Percentiles rank a stretch among this genome's conserved stretches.
phyloP scores from a whole-genome alignment of 2,329 filamentous ascomycete species.

The Arthrobotrys pseudoclavata region DNA sequence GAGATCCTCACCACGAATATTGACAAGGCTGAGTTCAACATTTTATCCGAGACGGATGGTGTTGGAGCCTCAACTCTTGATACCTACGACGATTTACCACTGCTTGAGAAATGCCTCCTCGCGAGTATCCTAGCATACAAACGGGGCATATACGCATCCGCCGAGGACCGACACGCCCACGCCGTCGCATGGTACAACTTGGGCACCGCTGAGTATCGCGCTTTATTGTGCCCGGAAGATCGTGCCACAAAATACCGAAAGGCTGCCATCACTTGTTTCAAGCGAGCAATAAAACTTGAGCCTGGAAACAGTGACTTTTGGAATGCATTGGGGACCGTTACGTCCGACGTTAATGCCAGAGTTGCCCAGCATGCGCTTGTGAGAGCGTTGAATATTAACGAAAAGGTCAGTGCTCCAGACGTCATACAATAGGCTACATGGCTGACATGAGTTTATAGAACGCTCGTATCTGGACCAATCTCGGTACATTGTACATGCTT shows the following conservation, averaged over 20 bases:
- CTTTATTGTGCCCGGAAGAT: slow-evolving; percentile 76
- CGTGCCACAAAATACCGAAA: slow-evolving; percentile 76
- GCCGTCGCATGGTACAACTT: slow-evolving; percentile 98
- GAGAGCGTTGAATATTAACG: slow-evolving; percentile 90
- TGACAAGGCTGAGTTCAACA: slow-evolving; percentile 72
- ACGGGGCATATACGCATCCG: slow-evolving; percentile 80
- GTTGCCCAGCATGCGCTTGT: slow-evolving; percentile 95
- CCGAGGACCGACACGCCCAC: slow-evolving; percentile 84
- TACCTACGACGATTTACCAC: slow-evolving; percentile 66
- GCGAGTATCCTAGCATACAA: slow-evolving; percentile 88
- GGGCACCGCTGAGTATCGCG: slow-evolving; percentile 90
- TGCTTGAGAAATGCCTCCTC: slow-evolving; percentile 74
- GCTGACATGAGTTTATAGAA: slow-evolving; percentile 69
- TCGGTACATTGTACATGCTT: slow-evolving; percentile 86
- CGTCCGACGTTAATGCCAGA: slow-evolving; percentile 84
- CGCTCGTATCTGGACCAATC: slow-evolving; percentile 87
- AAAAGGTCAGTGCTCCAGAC: slow-evolving; percentile 67
- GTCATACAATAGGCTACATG: not conserved
- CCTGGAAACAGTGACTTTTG: slow-evolving; percentile 95
- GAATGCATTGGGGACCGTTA: slow-evolving; percentile 94
- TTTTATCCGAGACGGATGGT: slow-evolving; percentile 79
- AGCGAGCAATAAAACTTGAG: slow-evolving; percentile 93
- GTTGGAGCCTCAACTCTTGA: slow-evolving; percentile 67
- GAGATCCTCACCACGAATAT: slow-evolving; percentile 72
- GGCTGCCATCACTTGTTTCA: slow-evolving; percentile 89